A percentile compares a stretch with the other conserved stretches of the same genome.
Evolutionary conservation across 306 rosid species (phyloP).

Genomic region (Corylus americana): DNA sequence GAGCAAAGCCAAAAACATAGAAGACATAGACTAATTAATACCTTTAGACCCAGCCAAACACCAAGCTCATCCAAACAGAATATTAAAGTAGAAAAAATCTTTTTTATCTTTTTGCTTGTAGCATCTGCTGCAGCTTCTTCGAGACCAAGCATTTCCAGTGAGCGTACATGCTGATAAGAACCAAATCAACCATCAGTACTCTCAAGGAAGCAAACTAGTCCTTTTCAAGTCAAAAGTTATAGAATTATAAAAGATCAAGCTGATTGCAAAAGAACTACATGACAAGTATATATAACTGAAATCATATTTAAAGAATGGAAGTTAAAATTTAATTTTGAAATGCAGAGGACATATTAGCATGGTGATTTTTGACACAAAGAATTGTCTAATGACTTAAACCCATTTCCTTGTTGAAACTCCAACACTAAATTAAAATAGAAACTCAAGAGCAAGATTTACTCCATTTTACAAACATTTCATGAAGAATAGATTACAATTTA

Average conservation of each 20-base stretch:
- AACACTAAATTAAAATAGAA: not conserved
- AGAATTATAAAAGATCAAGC: not conserved
- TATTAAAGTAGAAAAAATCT: constrained; percentile 33
- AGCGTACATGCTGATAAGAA: constrained; percentile 50
- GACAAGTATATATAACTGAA: not conserved
- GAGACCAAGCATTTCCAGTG: constrained; percentile 37
- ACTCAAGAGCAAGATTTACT: not conserved
- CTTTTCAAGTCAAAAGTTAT: constrained; percentile 2
- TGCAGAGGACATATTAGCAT: not conserved
- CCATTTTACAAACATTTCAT: not conserved
- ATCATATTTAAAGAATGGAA: not conserved
- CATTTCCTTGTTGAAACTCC: not conserved
- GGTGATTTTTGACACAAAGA: not conserved
- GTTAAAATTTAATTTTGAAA: not conserved
- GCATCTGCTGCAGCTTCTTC: constrained; percentile 39
- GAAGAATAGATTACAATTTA: not conserved
- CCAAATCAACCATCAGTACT: constrained; percentile 32
- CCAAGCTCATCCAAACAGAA: constrained; percentile 81
- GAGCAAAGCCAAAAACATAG: constrained; percentile 10
- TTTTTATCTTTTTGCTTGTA: constrained; percentile 44
- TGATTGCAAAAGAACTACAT: not conserved
- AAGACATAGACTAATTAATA: constrained; percentile 21
- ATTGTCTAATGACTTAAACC: too few relatives aligned
- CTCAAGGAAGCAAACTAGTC: constrained; percentile 24
- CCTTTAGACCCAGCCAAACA: constrained; percentile 75